These are phyloP conservation scores for Ustilago bromivora DNA, from an alignment of 1,284 basidiomycete genomes.

Conservation along the genomic window DNA sequence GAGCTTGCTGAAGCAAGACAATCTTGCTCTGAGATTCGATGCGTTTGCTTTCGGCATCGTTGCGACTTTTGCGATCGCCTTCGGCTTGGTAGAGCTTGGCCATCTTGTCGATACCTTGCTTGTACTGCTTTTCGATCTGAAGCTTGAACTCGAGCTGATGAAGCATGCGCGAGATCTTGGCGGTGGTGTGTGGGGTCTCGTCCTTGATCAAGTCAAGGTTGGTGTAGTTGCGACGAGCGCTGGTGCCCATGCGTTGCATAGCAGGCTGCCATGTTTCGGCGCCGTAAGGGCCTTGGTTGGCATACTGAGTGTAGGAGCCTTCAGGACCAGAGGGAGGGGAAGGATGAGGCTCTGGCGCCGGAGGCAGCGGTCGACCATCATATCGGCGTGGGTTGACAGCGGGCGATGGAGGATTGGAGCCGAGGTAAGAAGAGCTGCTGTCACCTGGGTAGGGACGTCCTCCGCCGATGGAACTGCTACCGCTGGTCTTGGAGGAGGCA, in stretches of 20 bases:
- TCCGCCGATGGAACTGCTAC: constrained; percentile 24
- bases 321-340: constrained; percentile 12
- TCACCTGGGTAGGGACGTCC: constrained; percentile 48
- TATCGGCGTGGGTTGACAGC: constrained; percentile 44
- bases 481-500: constrained; percentile 36
- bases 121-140: constrained; percentile 97
- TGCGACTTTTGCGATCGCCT: constrained; percentile 80
- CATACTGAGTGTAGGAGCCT: constrained; percentile 46
- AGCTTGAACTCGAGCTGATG: constrained; percentile 99
- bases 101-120: constrained; percentile 99
- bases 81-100: constrained; percentile 87
- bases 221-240: constrained; percentile 59
- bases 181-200: constrained; percentile 94
- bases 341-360: constrained; percentile 19
- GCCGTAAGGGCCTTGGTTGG: constrained; percentile 43
- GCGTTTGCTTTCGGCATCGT: constrained; percentile 90
- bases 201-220: constrained; percentile 89
- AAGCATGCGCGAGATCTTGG: constrained; percentile 97
- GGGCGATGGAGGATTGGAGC: constrained; percentile 43
- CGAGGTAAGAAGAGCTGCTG: constrained; percentile 51
- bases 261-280: constrained; percentile 53
- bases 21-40: constrained; percentile 97
- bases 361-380: constrained; percentile 53
- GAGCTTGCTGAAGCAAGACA: constrained; percentile 87
- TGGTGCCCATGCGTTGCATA: constrained; percentile 62